Base-by-base conservation (phyloP, 495 filamentous ascomycete genomes). In the Penicillium herquei region DNA sequence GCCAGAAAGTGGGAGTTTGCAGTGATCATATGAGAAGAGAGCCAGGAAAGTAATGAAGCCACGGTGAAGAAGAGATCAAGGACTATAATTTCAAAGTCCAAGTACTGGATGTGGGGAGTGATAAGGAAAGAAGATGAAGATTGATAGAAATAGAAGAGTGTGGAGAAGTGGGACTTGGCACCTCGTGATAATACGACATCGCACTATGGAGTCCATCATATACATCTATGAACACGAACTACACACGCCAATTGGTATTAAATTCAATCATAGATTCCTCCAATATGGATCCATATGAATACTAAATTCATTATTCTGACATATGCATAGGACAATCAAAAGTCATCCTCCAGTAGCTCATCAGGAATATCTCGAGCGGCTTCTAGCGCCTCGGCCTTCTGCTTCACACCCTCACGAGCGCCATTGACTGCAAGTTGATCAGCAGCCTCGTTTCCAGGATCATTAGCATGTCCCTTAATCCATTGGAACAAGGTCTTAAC, bases 391-490 rank as follows among this genome's bases (percentile, higher is more conserved):
- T 66, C 62, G 31, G 57, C 59, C 55, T 73, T 69, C 34, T 70
- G 67, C 17, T 58, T 56, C 1, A 69, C 69, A 11, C 73, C 77
- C 39, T 61, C 68, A 34, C 71, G 74, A 16, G 81, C 81, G 26
- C 78, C 81, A 52, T 75, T 71, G 18, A 92, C 87, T 6, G 94
- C 94, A 53, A 98, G 74, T 39, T 65, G 69, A 72, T 98, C 94
- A 10, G 94, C 92, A 6, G 84, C 87, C 47, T 83, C 78, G 60
- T 96, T 96, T 7, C 92, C 92, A 6, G 67, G 66, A 51, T 89
- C 75, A 11, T 74, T 72, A 14, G 70, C 76, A 65, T 96, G 92
- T 0, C 91, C 93, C 69, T 93, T 96, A 26, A 97, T 80, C 92
- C 91, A 96, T 63, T 85, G 79, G 56, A 96, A 95, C 39, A 79